Evolutionary conservation across 2,329 filamentous ascomycete species (phyloP).

Genomic region (Ceratocystis cubensis): DNA sequence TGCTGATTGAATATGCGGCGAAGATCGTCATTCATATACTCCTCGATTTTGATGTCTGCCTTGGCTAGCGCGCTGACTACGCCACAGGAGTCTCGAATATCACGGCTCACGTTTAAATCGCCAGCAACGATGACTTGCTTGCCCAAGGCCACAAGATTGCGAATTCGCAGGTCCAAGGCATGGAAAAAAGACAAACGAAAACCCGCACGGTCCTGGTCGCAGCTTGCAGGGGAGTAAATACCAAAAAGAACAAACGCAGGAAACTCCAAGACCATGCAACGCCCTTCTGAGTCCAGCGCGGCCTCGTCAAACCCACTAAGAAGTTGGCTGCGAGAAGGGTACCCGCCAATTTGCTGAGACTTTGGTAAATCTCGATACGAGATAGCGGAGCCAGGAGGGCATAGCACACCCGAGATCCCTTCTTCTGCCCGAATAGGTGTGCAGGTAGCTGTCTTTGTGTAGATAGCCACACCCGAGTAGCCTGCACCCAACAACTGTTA

Average conservation of each 20-base stretch:
- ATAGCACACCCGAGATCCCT: slow-evolving; percentile 71
- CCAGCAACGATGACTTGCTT: slow-evolving; percentile 79
- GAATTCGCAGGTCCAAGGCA: slow-evolving; percentile 67
- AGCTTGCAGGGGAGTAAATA: slow-evolving; percentile 80
- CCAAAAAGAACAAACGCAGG: slow-evolving; percentile 88
- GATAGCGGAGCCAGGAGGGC: slow-evolving; percentile 55
- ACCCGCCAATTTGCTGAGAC: slow-evolving; percentile 74
- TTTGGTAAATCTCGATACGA: slow-evolving; percentile 63
- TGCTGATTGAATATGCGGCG: slow-evolving; percentile 76
- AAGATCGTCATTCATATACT: slow-evolving; percentile 60
- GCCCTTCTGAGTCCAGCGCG: slow-evolving; percentile 75
- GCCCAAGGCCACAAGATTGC: slow-evolving; percentile 67
- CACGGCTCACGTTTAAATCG: slow-evolving; percentile 68
- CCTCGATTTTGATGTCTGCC: slow-evolving; percentile 51
- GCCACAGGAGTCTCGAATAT: slow-evolving; percentile 64
- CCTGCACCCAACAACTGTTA: slow-evolving; percentile 37
- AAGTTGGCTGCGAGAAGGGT: slow-evolving; percentile 60
- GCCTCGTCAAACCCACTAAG: slow-evolving; percentile 51
- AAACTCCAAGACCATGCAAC: slow-evolving; percentile 84
- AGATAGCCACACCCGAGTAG: slow-evolving; percentile 91
- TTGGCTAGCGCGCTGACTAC: slow-evolving; percentile 60
- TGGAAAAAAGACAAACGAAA: slow-evolving; percentile 72
- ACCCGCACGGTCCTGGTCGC: slow-evolving; percentile 69
- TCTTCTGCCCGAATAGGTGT: slow-evolving; percentile 83
- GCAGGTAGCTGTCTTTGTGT: slow-evolving; percentile 77